Percentiles rank a stretch among this genome's conserved stretches.
Conservation (phyloP, 139 green algal species). For the Bryopsis sp. region DNA sequence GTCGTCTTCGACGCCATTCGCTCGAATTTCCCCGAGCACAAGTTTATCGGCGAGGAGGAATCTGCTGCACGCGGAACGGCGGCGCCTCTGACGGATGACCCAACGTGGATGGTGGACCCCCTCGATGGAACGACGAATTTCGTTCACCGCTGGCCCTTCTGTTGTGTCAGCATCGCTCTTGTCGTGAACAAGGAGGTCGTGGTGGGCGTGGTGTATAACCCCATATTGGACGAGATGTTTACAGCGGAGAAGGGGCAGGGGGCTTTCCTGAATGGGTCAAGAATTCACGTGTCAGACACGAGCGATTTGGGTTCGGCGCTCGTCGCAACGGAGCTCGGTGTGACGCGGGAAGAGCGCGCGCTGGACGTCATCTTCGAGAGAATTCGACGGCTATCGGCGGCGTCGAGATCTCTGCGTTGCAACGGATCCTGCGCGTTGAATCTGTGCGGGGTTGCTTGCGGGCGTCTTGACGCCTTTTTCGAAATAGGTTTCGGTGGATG, state of each 20-base stretch:
- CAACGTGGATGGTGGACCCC: conserved; percentile 86
- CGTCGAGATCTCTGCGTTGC: conserved; percentile 58
- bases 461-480: conserved; percentile 85
- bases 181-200: conserved; percentile 36
- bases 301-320: conserved; percentile 54
- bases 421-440: conserved; percentile 86
- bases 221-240: conserved; percentile 79
- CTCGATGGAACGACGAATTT: conserved; percentile 97
- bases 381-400: conserved; percentile 35
- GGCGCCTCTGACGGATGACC: conserved; percentile 55
- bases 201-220: conserved; percentile 94
- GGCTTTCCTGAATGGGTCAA: conserved; percentile 40
- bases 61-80: conserved; percentile 34
- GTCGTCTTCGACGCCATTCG: conserved; percentile 43
- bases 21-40: conserved; percentile 56
- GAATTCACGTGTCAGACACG: conserved; percentile 45
- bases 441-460: conserved; percentile 67
- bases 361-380: conserved; percentile 65
- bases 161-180: conserved; percentile 76
- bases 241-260: conserved; percentile 42
- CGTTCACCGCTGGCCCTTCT: conserved; percentile 92
- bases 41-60: conserved; percentile 77
- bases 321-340: conserved; percentile 77
- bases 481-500: conserved; percentile 86
- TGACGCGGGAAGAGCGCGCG: conserved; percentile 51